Conservation (phyloP, 2,329 filamentous ascomycete species). For the Cordyceps militaris region DNA sequence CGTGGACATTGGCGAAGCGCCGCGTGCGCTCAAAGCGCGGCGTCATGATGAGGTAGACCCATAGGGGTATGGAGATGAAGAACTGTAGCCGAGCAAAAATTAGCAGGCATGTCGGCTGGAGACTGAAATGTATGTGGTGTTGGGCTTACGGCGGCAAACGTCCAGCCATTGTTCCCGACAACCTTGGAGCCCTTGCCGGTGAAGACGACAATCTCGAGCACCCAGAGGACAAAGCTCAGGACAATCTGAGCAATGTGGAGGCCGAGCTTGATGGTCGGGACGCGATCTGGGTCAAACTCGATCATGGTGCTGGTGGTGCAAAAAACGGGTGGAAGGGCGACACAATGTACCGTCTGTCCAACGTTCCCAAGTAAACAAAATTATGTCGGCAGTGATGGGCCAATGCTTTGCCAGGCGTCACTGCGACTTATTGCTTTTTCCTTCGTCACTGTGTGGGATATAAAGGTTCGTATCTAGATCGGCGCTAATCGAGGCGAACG, state of each 20-base stretch:
- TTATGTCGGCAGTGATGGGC: background rate
- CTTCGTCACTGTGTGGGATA: background rate
- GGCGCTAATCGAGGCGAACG: constrained; percentile 6
- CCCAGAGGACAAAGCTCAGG: constrained; percentile 49
- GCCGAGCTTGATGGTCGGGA: constrained; percentile 50
- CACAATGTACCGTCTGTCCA: background rate
- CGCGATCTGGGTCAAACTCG: constrained; percentile 46
- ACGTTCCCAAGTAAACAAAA: background rate
- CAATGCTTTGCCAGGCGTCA: background rate
- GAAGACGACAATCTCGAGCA: constrained; percentile 54
- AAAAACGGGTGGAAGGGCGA: too few species aligned
- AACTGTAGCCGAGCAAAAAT: constrained; percentile 39
- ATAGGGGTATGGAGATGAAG: constrained; percentile 56
- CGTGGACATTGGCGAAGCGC: constrained; percentile 54
- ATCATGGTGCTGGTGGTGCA: constrained; percentile 31
- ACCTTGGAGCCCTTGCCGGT: constrained; percentile 40
- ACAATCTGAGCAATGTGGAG: constrained; percentile 50
- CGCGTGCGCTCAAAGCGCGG: constrained; percentile 57
- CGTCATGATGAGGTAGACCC: constrained; percentile 59
- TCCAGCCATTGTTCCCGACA: constrained; percentile 54
- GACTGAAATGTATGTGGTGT: background rate
- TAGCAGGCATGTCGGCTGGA: background rate
- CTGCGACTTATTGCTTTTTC: background rate
- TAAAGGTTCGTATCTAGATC: background rate
- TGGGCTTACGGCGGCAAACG: constrained; percentile 52